Evolutionary conservation across 2,329 filamentous ascomycete species (phyloP), one percentile per base, ranked within the genome.

Genomic region (Amauroascus verrucosus): DNA sequence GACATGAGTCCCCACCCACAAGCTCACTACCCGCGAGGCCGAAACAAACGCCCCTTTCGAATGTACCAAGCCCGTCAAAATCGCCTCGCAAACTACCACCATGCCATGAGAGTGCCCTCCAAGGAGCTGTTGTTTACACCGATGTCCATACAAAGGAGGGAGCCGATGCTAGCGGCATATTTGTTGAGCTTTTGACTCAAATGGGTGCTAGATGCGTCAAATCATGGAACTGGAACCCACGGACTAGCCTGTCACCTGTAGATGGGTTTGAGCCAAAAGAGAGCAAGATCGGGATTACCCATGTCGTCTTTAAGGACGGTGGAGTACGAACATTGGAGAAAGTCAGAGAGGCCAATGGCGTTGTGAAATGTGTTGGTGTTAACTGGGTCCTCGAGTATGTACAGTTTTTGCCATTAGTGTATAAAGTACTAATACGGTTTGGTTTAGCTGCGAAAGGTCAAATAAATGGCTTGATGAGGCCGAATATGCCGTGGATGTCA

Each of bases 291-390:
- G 85, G 84, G 4, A 87, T 95, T 61, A 95, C 88, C 0, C 89
- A 95, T 64, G 86, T 95, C 6, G 81, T 95, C 6, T 95, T 83
- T 75, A 95, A 95, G 67, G 89, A 95, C 63, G 89, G 89, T 44
- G 83, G 83, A 40, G 83, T 84, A 63, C 77, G 84, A 24, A 95
- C 88, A 0, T 70, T 95, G 59, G 84, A 60, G 64, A 94, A 89
- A 69, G 84, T 91, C 6, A 77, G 82, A 54, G 79, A 84, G 61
- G 83, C 80, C 37, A 77, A 79, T 13, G 87, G 87, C 5, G 75
- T 86, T 28, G 86, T 95, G 35, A 83, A 87, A 61, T 94, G 88
- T 69, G 88, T 95, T 53, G 88, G 88, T 48, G 85, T 94, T 45
- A 83, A 83, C 59, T 95, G 88, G 88, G 85, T 93, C 52, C 77